Evolutionary conservation across 345 rosid species (phyloP).

Genomic region (Lumnitzera littorea): DNA sequence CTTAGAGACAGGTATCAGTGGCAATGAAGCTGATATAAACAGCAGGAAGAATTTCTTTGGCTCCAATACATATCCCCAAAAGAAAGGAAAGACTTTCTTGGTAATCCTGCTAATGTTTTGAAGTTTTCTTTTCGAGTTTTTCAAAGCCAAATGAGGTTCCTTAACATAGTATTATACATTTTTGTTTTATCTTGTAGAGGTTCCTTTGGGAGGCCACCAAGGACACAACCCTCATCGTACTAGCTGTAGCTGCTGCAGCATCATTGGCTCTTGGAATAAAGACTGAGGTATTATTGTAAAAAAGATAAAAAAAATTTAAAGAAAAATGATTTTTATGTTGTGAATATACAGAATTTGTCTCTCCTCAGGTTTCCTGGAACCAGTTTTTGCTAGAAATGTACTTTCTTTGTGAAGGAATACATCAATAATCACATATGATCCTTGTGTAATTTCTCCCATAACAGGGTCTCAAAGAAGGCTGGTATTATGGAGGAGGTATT

Average conservation of each 20-base stretch:
- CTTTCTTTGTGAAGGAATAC: background rate
- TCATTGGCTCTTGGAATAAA: constrained; percentile 83
- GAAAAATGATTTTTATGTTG: background rate
- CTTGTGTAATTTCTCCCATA: background rate
- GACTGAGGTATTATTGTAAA: constrained; percentile 56
- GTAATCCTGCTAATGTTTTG: constrained; percentile 25
- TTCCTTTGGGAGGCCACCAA: constrained; percentile 27
- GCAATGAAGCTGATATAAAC: constrained; percentile 56
- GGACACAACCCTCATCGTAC: constrained; percentile 58
- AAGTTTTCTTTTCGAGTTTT: background rate
- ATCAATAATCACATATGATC: background rate
- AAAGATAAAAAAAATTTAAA: too few relatives aligned
- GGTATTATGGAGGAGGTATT: constrained; percentile 99
- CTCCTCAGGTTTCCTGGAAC: background rate
- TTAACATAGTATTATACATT: background rate
- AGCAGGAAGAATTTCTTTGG: constrained; percentile 73
- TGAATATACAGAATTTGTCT: constrained; percentile 1
- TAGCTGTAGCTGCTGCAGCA: constrained; percentile 78
- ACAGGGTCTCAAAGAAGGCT: constrained; percentile 81
- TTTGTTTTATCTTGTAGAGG: constrained; percentile 6
- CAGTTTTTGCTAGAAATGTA: background rate
- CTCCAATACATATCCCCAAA: constrained; percentile 84
- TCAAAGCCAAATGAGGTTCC: background rate
- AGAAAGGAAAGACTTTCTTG: constrained; percentile 79
- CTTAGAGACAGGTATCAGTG: constrained; percentile 52